A percentile compares a stretch with the other conserved stretches of the same genome.
Conservation (phyloP, 495 filamentous ascomycete genomes). For the Cercophora sp. region DNA sequence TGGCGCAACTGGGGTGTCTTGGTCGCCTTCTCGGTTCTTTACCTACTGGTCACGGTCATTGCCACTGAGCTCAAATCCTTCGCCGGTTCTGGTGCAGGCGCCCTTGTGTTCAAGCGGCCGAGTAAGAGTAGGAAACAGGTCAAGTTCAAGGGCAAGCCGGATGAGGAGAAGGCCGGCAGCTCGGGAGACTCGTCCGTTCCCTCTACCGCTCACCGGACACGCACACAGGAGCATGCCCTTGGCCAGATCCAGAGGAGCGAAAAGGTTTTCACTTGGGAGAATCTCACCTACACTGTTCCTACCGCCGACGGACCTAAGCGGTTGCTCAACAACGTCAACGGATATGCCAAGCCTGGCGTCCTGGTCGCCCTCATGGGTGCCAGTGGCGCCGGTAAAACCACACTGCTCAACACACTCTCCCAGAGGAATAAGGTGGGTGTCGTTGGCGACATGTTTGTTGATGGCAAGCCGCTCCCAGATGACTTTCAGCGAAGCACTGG, state of each 20-base stretch:
- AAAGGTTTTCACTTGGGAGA: constrained; percentile 57
- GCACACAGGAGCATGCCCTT: constrained; percentile 11
- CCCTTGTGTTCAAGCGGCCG: constrained; percentile 31
- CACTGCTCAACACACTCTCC: constrained; percentile 62
- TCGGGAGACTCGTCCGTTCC: constrained; percentile 18
- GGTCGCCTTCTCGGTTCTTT: constrained; percentile 64
- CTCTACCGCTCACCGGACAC: constrained; percentile 33
- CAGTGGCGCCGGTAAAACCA: constrained; percentile 76
- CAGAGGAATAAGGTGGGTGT: constrained; percentile 73
- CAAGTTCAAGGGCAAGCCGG: constrained; percentile 9
- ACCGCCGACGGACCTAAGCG: constrained; percentile 53
- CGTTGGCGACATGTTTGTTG: constrained; percentile 74
- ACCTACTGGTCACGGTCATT: constrained; percentile 62
- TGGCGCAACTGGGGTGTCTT: constrained; percentile 82
- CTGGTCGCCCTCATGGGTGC: constrained; percentile 83
- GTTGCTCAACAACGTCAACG: constrained; percentile 66
- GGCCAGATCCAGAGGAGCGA: constrained; percentile 16
- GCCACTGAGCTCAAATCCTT: constrained; percentile 55
- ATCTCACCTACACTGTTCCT: constrained; percentile 62
- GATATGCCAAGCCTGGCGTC: constrained; percentile 75
- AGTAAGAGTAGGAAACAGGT: constrained; percentile 29
- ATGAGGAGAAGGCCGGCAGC: constrained; percentile 44
- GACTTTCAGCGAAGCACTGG: constrained; percentile 81
- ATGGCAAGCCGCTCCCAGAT: constrained; percentile 61
- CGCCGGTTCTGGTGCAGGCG: constrained; percentile 29